Percentiles rank a stretch among this genome's conserved stretches.
Conservation (phyloP, 1,284 basidiomycete species). For the Cryptococcus sp. region DNA sequence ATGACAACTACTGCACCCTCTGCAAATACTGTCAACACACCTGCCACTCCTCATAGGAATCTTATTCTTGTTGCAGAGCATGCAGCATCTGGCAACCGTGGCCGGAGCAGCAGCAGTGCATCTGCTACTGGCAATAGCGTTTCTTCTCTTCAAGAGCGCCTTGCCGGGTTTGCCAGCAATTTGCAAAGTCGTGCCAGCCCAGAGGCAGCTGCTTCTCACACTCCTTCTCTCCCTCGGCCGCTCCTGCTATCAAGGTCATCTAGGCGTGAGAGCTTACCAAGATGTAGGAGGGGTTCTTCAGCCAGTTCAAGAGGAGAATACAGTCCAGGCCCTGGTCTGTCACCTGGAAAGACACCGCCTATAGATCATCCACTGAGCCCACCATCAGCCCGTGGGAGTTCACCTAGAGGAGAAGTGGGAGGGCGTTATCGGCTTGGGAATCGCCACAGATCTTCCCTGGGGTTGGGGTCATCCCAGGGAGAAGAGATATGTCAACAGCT, state of each 20-base stretch:
- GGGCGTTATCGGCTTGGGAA: background rate
- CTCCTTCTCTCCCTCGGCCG: conserved; percentile 13
- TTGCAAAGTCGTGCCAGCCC: background rate
- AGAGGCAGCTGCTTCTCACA: background rate
- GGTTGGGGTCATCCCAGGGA: too few relatives aligned
- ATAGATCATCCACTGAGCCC: background rate
- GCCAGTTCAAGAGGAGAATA: conserved; percentile 3
- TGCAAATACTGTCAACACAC: too few relatives aligned
- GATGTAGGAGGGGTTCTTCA: background rate
- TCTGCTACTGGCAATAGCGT: background rate
- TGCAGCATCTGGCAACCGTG: background rate
- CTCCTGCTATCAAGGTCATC: conserved; percentile 26
- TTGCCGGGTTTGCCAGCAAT: conserved; percentile 6
- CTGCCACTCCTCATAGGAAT: background rate
- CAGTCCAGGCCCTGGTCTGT: conserved; percentile 1
- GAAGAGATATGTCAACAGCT: too few relatives aligned
- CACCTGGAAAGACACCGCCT: conserved; percentile 4
- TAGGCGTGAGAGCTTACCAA: conserved; percentile 19
- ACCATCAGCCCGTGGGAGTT: background rate
- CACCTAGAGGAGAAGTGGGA: background rate
- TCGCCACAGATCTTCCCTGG: too few relatives aligned
- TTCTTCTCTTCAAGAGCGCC: conserved; percentile 2
- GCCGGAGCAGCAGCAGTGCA: too few relatives aligned
- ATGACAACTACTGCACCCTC: background rate
- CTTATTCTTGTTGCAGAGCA: background rate